Evolutionary conservation across 352 stramenopile species (phyloP).

Genomic region (Phytophthora europaea): DNA sequence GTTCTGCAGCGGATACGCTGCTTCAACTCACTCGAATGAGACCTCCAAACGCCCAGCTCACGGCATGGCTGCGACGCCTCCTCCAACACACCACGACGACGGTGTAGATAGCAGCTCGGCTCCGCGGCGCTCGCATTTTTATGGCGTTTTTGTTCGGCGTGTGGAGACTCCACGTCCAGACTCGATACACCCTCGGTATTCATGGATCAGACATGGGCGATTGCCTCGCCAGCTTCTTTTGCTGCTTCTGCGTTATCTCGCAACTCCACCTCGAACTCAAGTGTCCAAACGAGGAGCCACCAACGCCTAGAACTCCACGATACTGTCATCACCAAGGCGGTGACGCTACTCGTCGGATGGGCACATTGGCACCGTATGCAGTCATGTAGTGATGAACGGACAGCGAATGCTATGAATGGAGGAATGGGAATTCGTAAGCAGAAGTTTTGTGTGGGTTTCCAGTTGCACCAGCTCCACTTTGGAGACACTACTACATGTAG

Average conservation of each 20-base stretch:
- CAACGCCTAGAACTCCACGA: slow-evolving; percentile 26
- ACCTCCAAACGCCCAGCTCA: neutral
- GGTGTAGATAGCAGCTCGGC: neutral
- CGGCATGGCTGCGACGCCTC: neutral
- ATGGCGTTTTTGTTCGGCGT: slow-evolving; percentile 51
- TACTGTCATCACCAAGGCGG: slow-evolving; percentile 11
- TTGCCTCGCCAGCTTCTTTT: slow-evolving; percentile 49
- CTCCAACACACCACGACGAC: slow-evolving; percentile 5
- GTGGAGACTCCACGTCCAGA: slow-evolving; percentile 48
- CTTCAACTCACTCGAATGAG: slow-evolving; percentile 21
- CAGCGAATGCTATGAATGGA: neutral
- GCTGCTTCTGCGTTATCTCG: slow-evolving; percentile 63
- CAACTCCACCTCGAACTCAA: slow-evolving; percentile 57
- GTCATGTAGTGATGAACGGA: slow-evolving; percentile 27
- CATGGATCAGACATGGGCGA: slow-evolving; percentile 47
- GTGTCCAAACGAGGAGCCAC: slow-evolving; percentile 34
- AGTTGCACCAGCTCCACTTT: too few relatives aligned
- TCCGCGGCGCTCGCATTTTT: slow-evolving; percentile 32
- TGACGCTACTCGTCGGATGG: slow-evolving; percentile 13
- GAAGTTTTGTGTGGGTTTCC: neutral
- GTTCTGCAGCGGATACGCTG: slow-evolving; percentile 44
- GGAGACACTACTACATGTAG: too few relatives aligned
- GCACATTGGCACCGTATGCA: slow-evolving; percentile 42
- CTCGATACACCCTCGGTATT: slow-evolving; percentile 55
- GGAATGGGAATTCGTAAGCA: neutral